Percentiles rank a stretch among this genome's conserved stretches.
These are phyloP conservation scores for Salix viminalis DNA, from an alignment of 345 rosid genomes.

Conservation along the genomic window DNA sequence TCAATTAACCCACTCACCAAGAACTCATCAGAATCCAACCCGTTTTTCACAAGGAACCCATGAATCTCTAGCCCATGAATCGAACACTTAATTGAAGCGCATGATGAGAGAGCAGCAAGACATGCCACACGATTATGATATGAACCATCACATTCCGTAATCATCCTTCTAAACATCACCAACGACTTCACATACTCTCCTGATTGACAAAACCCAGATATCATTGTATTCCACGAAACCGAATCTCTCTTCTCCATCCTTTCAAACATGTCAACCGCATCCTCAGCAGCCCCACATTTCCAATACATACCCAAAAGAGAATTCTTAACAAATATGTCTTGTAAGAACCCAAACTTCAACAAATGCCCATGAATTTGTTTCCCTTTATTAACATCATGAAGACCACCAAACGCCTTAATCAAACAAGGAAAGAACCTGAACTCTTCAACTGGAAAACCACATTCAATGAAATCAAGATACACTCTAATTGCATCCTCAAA, in stretches of 20 bases:
- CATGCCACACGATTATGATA: slow-evolving; percentile 26
- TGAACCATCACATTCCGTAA: slow-evolving; percentile 13
- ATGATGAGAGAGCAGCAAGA: slow-evolving; percentile 35
- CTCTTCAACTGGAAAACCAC: slow-evolving; percentile 24
- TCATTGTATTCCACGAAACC: slow-evolving; percentile 45
- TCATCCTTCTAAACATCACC: slow-evolving; percentile 27
- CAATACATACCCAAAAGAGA: slow-evolving; percentile 32
- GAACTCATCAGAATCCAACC: slow-evolving; percentile 28
- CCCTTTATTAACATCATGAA: slow-evolving; percentile 18
- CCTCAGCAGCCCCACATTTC: slow-evolving; percentile 21
- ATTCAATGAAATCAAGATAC: slow-evolving; percentile 33
- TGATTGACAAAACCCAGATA: slow-evolving; percentile 30
- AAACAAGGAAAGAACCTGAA: slow-evolving; percentile 37
- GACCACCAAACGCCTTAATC: slow-evolving; percentile 40
- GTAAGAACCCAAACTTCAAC: slow-evolving; percentile 29
- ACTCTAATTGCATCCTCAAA: slow-evolving; percentile 33
- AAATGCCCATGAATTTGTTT: slow-evolving; percentile 42
- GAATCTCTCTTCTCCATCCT: slow-evolving; percentile 31
- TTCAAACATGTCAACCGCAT: slow-evolving; percentile 36
- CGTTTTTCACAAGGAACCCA: slow-evolving; percentile 31
- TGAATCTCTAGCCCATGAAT: slow-evolving; percentile 39
- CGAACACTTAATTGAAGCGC: slow-evolving; percentile 28
- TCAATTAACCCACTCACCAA: slow-evolving; percentile 36
- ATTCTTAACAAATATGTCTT: slow-evolving; percentile 31
- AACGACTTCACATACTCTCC: slow-evolving; percentile 23